These are phyloP conservation scores for Evansstolkia leycettana DNA, from an alignment of 495 filamentous ascomycete species.

Conservation along the genomic window DNA sequence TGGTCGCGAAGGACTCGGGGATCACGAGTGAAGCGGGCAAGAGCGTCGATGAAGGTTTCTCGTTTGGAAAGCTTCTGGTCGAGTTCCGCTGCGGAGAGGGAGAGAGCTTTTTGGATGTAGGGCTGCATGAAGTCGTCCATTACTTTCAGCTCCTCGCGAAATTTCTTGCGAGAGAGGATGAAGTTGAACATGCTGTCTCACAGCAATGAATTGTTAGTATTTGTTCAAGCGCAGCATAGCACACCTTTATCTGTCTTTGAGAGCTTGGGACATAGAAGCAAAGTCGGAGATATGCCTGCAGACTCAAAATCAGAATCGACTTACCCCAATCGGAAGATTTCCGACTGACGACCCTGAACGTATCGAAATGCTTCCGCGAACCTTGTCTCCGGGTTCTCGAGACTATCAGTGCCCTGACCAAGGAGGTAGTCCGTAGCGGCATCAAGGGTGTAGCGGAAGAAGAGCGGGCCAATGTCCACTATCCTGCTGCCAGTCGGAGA, in stretches of 20 bases:
- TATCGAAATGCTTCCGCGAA: slow-evolving; percentile 70
- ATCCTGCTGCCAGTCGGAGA: slow-evolving; percentile 31
- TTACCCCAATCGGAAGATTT: slow-evolving; percentile 43
- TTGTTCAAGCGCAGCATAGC: too few relatives aligned
- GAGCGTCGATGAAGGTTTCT: slow-evolving; percentile 73
- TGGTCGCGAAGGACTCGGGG: slow-evolving; percentile 64
- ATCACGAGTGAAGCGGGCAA: slow-evolving; percentile 65
- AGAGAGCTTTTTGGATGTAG: slow-evolving; percentile 56
- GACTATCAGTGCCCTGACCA: slow-evolving; percentile 60
- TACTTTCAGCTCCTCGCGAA: slow-evolving; percentile 47
- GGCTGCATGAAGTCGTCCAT: slow-evolving; percentile 65
- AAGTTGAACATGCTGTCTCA: slow-evolving; percentile 35
- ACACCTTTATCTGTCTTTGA: too few relatives aligned
- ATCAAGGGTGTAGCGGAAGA: slow-evolving; percentile 77
- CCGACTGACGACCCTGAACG: slow-evolving; percentile 55
- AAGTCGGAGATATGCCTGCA: too few relatives aligned
- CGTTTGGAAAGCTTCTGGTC: slow-evolving; percentile 50
- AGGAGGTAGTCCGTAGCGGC: slow-evolving; percentile 75
- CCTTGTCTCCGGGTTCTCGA: slow-evolving; percentile 37
- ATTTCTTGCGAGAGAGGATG: slow-evolving; percentile 44
- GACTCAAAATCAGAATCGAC: slow-evolving; percentile 3
- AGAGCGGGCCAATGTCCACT: slow-evolving; percentile 56
- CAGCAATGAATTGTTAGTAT: too few relatives aligned
- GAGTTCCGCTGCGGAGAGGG: slow-evolving; percentile 48
- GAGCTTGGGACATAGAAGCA: background rate